Base-by-base conservation (phyloP, 2,329 filamentous ascomycete species). In the Sporothrix brunneoviolacea region DNA sequence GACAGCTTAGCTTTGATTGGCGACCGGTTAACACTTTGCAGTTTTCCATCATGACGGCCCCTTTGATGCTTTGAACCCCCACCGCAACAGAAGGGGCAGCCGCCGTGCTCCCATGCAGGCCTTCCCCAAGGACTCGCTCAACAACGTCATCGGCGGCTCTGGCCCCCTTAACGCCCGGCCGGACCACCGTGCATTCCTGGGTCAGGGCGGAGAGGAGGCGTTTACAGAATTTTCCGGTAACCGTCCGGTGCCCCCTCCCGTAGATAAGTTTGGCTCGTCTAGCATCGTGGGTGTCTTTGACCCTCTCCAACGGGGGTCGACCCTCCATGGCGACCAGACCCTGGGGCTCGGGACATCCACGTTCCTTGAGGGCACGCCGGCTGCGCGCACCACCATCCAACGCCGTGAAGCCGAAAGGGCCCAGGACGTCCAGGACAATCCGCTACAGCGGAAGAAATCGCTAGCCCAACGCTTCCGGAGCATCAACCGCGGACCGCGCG, bases 11-110 rank as follows among this genome's bases (percentile, higher is more conserved):
- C 12, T 32, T 5, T 16, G 33, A 27, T 10, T 33, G 4, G 8
- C 13, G 18, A 16, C 8, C 18, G 6, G 6, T 45, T 49, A 44
- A 56, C 54, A 50, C 53, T 4, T 30, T 32, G 21, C 61, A 95
- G 90, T 95, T 59, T 95, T 97, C 69, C 93, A 98, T 62, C 93
- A 98, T 63, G 93, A 97, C 62, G 93, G 93, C 1, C 93, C 93
- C 4, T 98, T 96, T 61, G 93, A 98, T 68, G 93, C 93, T 18
- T 88, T 93, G 65, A 95, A 95, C 66, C 90, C 93, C 4, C 87
- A 95, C 65, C 88, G 93, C 57, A 98, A 97, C 68, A 83, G 88
- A 52, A 86, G 87, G 63, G 88, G 84, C 60, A 83, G 85, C 61
- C 82, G 84, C 54, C 83, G 86, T 49, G 90, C 93, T 7, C 93